phyloP scores from a whole-genome alignment of 306 rosid species.

The Canavalia ensiformis region DNA sequence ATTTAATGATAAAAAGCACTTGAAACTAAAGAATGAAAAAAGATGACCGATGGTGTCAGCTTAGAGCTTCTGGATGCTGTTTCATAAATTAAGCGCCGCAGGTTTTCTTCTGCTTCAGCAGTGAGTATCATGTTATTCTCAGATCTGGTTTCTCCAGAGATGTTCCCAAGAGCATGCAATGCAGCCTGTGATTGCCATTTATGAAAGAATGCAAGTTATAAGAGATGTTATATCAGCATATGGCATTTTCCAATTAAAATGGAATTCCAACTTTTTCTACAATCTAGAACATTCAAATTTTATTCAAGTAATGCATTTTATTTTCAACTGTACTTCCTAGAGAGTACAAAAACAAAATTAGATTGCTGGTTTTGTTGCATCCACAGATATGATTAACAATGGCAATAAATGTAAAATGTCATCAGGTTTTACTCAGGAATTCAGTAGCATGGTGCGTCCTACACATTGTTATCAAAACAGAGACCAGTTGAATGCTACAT shows the following conservation, averaged over 20 bases:
- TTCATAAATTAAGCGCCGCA: constrained; percentile 71
- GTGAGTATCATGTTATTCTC: constrained; percentile 62
- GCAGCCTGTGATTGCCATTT: constrained; percentile 72
- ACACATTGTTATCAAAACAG: not conserved
- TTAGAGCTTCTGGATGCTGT: constrained; percentile 76
- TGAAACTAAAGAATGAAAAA: constrained; percentile 34
- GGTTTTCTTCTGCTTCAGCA: constrained; percentile 78
- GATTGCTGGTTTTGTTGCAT: constrained; percentile 9
- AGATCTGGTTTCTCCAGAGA: constrained; percentile 77
- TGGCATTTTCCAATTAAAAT: constrained; percentile 8
- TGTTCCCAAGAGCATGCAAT: constrained; percentile 86
- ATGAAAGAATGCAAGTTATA: constrained; percentile 30
- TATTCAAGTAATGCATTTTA: constrained; percentile 9
- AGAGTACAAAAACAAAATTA: not conserved
- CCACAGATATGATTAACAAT: not conserved
- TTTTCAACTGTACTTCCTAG: constrained; percentile 1
- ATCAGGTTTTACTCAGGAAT: not conserved
- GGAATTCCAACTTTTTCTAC: constrained; percentile 4
- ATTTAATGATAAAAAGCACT: constrained; percentile 23
- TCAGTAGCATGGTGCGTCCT: not conserved
- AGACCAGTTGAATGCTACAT: constrained; percentile 13
- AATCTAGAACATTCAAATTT: not conserved
- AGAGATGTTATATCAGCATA: constrained; percentile 21
- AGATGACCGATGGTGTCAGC: constrained; percentile 81
- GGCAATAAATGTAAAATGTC: not conserved